Conservation (phyloP, 495 filamentous ascomycete species). For the Aspergillus indologenus region DNA sequence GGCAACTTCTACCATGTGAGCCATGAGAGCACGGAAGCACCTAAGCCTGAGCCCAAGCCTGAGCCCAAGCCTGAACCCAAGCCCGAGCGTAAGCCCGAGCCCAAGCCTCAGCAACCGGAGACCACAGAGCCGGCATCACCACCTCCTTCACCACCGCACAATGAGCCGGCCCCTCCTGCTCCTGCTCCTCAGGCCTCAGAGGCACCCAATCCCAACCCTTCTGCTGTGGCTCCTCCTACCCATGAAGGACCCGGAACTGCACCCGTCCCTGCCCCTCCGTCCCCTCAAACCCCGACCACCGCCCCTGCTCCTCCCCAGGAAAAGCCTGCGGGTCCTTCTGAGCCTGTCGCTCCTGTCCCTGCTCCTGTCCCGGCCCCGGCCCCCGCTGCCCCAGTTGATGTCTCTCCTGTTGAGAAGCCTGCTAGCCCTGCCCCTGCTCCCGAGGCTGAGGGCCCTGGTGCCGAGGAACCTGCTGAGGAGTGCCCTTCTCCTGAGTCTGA, state of each 20-base stretch:
- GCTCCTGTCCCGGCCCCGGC: slow-evolving; percentile 11
- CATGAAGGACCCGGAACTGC: neutral
- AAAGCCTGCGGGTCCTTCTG: slow-evolving; percentile 8
- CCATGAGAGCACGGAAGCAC: slow-evolving; percentile 21
- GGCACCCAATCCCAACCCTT: slow-evolving; percentile 19
- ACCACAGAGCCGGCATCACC: slow-evolving; percentile 10
- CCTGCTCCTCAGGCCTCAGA: slow-evolving; percentile 12
- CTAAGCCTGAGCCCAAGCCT: slow-evolving; percentile 20
- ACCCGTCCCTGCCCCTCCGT: slow-evolving; percentile 20
- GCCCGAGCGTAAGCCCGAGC: too few relatives aligned
- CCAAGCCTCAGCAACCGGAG: neutral
- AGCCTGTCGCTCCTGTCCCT: slow-evolving; percentile 11
- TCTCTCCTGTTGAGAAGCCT: slow-evolving; percentile 20
- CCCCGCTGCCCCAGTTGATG: slow-evolving; percentile 19
- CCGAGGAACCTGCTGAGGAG: slow-evolving; percentile 1
- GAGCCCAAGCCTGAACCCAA: too few relatives aligned
- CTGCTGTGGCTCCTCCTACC: neutral
- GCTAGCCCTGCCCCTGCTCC: slow-evolving; percentile 21
- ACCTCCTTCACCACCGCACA: slow-evolving; percentile 9
- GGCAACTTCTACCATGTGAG: slow-evolving; percentile 22
- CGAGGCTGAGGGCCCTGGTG: slow-evolving; percentile 7
- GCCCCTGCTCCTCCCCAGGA: neutral
- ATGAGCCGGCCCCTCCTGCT: slow-evolving; percentile 16
- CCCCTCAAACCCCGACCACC: slow-evolving; percentile 15
- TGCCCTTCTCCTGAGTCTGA: slow-evolving; percentile 2